Percentiles rank a stretch among this genome's conserved stretches.
These are phyloP conservation scores for Melastoma candidum DNA, from an alignment of 441 rosid species.

Conservation along the genomic window DNA sequence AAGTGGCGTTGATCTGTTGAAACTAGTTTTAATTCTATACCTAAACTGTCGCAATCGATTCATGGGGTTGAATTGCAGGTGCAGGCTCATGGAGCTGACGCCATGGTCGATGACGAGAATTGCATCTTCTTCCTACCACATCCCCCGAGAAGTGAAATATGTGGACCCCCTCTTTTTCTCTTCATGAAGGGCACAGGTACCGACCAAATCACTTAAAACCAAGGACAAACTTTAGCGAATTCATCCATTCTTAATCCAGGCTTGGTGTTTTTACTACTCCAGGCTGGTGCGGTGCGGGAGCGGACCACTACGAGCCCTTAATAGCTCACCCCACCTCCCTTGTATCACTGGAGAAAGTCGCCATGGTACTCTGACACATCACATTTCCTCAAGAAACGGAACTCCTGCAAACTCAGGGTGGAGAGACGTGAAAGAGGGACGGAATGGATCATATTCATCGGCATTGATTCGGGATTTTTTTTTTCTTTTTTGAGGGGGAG, in stretches of 20 bases:
- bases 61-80: constrained; percentile 33
- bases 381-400: too few relatives aligned
- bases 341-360: constrained; percentile 78
- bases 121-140: constrained; percentile 97
- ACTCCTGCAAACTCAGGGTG: too few relatives aligned
- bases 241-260: too few relatives aligned
- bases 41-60: neutral
- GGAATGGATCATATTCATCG: too few relatives aligned
- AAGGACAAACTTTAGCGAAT: neutral
- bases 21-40: too few relatives aligned
- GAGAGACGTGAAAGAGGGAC: too few relatives aligned
- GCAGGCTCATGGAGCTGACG: constrained; percentile 99
- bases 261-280: neutral
- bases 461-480: too few relatives aligned
- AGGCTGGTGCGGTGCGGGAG: constrained; percentile 99
- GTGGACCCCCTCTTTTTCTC: constrained; percentile 66
- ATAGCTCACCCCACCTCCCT: constrained; percentile 61
- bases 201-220: neutral
- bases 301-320: constrained; percentile 94
- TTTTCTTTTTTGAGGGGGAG: too few relatives aligned
- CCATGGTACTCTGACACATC: constrained; percentile 46
- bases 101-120: constrained; percentile 88
- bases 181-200: constrained; percentile 99
- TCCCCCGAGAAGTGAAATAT: constrained; percentile 72
- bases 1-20: constrained; percentile 10